These are phyloP conservation scores for Niebla homalea DNA, from an alignment of 495 filamentous ascomycete species.

Conservation along the genomic window DNA sequence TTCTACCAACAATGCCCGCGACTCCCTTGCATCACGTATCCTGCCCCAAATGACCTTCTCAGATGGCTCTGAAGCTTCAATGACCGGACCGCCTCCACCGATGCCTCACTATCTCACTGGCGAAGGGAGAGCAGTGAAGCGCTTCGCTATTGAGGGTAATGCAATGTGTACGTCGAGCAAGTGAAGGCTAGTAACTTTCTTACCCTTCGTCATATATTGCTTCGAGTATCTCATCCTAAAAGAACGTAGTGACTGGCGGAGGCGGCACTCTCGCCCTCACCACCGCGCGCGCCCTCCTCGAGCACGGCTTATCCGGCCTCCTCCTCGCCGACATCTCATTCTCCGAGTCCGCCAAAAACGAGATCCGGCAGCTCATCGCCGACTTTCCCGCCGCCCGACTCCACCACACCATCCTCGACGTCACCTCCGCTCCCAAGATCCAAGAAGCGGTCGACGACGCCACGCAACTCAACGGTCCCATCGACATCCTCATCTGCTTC, in stretches of 20 bases:
- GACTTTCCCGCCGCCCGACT: conserved; percentile 44
- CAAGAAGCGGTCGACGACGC: conserved; percentile 29
- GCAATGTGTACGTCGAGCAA: conserved; percentile 31
- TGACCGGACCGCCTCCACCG: conserved; percentile 35
- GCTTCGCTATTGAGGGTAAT: conserved; percentile 51
- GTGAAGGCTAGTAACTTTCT: conserved; percentile 7
- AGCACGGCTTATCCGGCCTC: conserved; percentile 50
- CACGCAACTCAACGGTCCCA: conserved; percentile 29
- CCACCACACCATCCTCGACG: conserved; percentile 36
- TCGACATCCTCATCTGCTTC: conserved; percentile 51
- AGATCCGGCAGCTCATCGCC: conserved; percentile 28
- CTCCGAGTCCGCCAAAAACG: conserved; percentile 22
- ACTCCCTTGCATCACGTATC: conserved; percentile 41
- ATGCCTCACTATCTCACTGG: conserved; percentile 29
- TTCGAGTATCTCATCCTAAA: not conserved
- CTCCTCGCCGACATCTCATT: conserved; percentile 49
- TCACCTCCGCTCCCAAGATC: conserved; percentile 43
- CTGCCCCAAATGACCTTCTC: conserved; percentile 49
- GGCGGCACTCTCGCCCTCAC: conserved; percentile 52
- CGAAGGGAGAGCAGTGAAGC: conserved; percentile 34
- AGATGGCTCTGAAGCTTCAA: conserved; percentile 31
- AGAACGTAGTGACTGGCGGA: conserved; percentile 47
- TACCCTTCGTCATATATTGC: not conserved
- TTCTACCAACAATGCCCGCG: conserved; percentile 20
- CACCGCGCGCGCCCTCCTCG: conserved; percentile 50